Percentiles rank a stretch among this genome's conserved stretches.
phyloP scores from a whole-genome alignment of 768 basidiomycete species.

The Lactarius akahatsu region DNA sequence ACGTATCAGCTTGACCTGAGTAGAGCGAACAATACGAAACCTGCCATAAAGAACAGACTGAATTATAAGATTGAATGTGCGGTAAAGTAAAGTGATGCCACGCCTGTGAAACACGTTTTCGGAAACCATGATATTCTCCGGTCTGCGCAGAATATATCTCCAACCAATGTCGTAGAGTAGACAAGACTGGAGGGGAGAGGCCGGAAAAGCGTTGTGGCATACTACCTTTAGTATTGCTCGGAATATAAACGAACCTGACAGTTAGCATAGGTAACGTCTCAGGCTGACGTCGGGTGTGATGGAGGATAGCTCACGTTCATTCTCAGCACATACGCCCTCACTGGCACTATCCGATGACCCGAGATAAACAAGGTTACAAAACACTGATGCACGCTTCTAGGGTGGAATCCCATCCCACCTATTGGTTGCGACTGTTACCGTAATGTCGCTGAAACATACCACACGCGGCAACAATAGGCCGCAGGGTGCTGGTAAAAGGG shows the following conservation, averaged over 20 bases:
- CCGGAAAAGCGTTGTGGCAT: too few relatives aligned
- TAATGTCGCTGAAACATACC: too few relatives aligned
- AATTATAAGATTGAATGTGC: not conserved
- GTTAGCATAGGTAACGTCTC: too few relatives aligned
- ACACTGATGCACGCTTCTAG: not conserved
- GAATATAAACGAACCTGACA: too few relatives aligned
- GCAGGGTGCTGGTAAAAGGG: too few relatives aligned
- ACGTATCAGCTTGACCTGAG: not conserved
- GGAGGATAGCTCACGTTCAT: too few relatives aligned
- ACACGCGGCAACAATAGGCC: too few relatives aligned
- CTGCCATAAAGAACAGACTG: not conserved
- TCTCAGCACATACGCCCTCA: not conserved
- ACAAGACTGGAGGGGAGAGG: not conserved
- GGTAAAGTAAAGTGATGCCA: slow-evolving; percentile 1
- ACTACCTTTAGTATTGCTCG: too few relatives aligned
- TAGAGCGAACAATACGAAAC: not conserved
- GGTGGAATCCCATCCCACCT: too few relatives aligned
- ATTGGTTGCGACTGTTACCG: too few relatives aligned
- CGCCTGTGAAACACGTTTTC: not conserved
- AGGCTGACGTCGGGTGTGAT: too few relatives aligned
- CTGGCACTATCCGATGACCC: not conserved
- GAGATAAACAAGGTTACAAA: not conserved
- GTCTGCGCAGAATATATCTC: not conserved
- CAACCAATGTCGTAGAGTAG: not conserved
- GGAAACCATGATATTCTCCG: not conserved